Conservation (phyloP, 73 alveolate genomes). For the Paraurostyla sp. region DNA sequence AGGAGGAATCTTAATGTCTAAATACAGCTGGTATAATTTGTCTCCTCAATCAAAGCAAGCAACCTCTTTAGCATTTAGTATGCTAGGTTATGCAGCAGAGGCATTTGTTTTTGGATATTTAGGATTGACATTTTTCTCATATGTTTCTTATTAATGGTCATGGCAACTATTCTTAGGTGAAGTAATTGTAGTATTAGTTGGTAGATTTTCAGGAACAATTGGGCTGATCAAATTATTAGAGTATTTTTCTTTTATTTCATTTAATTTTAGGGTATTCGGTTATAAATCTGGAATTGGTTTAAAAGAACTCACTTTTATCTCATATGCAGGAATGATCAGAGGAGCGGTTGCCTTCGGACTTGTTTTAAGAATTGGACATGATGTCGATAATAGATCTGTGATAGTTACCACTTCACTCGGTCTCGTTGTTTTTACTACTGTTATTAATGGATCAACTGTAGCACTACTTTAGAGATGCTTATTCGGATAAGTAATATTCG, state of each 20-base stretch:
- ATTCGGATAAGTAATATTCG: conserved; percentile 12
- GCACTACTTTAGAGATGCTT: conserved; percentile 47
- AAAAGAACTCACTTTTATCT: conserved; percentile 60
- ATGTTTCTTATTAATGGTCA: conserved; percentile 75
- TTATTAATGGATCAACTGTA: conserved; percentile 64
- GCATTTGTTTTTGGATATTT: conserved; percentile 92
- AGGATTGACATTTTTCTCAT: conserved; percentile 87
- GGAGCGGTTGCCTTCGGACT: conserved; percentile 96
- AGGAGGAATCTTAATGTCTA: conserved; percentile 87
- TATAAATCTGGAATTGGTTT: conserved; percentile 59
- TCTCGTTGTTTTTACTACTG: conserved; percentile 69
- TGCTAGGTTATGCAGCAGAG: conserved; percentile 88
- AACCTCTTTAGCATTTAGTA: conserved; percentile 77
- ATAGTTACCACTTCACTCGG: conserved; percentile 74
- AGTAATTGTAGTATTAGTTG: conserved; percentile 60
- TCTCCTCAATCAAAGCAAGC: conserved; percentile 85
- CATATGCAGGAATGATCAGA: conserved; percentile 88
- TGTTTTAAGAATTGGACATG: conserved; percentile 81
- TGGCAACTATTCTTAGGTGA: conserved; percentile 62
- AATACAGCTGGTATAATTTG: conserved; percentile 90
- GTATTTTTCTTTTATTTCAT: not conserved
- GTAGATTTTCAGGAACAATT: conserved; percentile 73
- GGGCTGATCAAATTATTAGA: conserved; percentile 65
- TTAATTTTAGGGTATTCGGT: conserved; percentile 24
- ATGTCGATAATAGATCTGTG: conserved; percentile 66